These are phyloP conservation scores for Lachnellula hyalina DNA, from an alignment of 2,329 filamentous ascomycete species.

Conservation along the genomic window DNA sequence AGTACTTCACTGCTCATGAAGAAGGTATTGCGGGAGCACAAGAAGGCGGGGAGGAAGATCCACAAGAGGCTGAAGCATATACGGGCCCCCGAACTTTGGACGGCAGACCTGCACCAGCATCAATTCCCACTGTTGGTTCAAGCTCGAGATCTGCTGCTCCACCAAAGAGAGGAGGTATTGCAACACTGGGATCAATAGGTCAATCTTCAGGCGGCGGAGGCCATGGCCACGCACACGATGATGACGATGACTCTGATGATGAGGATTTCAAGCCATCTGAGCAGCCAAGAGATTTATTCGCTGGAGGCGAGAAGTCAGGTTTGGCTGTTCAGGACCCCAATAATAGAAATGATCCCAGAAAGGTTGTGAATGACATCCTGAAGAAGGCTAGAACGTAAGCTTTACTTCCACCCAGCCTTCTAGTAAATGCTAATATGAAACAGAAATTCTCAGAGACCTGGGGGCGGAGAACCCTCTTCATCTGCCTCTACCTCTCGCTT, in stretches of 20 bases:
- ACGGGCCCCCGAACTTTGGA: slow-evolving; percentile 59
- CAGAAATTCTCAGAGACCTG: slow-evolving; percentile 57
- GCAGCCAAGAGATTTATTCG: slow-evolving; percentile 65
- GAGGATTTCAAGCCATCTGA: slow-evolving; percentile 50
- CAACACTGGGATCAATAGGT: slow-evolving; percentile 51
- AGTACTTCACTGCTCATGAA: slow-evolving; percentile 56
- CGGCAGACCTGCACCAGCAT: slow-evolving; percentile 50
- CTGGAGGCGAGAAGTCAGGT: slow-evolving; percentile 79
- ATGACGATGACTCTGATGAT: slow-evolving; percentile 56
- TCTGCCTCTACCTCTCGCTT: slow-evolving; percentile 50
- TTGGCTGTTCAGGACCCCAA: slow-evolving; percentile 60
- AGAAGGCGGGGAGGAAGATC: slow-evolving; percentile 39
- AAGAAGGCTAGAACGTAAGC: slow-evolving; percentile 57
- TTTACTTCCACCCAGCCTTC: neutral
- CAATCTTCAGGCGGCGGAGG: slow-evolving; percentile 27
- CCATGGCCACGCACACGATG: slow-evolving; percentile 47
- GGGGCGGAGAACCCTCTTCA: slow-evolving; percentile 40
- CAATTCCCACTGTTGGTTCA: slow-evolving; percentile 26
- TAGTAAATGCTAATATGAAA: slow-evolving; percentile 6
- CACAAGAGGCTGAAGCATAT: slow-evolving; percentile 38
- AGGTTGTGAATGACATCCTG: slow-evolving; percentile 58
- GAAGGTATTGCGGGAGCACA: slow-evolving; percentile 41
- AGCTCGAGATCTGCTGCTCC: slow-evolving; percentile 18
- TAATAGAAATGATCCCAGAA: slow-evolving; percentile 44
- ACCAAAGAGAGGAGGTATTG: slow-evolving; percentile 42